These are phyloP conservation scores for Sarocladiaceae sp. DNA, from an alignment of 2,329 filamentous ascomycete species.

Conservation along the genomic window DNA sequence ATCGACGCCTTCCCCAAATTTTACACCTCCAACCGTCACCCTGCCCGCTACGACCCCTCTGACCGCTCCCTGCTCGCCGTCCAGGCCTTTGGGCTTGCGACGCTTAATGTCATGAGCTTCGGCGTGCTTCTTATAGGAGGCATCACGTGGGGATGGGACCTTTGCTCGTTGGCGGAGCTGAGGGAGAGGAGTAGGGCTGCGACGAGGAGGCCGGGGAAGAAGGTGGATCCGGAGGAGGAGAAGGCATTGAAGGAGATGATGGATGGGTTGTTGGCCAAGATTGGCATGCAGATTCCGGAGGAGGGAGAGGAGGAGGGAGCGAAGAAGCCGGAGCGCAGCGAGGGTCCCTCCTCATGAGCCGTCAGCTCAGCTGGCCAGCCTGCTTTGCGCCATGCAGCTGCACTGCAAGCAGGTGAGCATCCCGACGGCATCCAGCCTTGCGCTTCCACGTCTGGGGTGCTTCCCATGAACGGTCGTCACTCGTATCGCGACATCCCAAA, in stretches of 20 bases:
- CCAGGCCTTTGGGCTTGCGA: conserved; percentile 80
- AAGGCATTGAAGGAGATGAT: conserved; percentile 57
- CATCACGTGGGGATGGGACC: conserved; percentile 68
- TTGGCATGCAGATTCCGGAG: conserved; percentile 27
- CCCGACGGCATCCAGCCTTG: too few species aligned
- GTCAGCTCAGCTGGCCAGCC: not conserved
- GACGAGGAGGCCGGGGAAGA: conserved; percentile 26
- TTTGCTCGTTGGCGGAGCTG: conserved; percentile 63
- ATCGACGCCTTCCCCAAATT: conserved; percentile 60
- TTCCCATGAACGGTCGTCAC: too few species aligned
- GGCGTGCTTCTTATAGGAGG: conserved; percentile 70
- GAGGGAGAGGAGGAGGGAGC: conserved; percentile 13
- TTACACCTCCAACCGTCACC: conserved; percentile 54
- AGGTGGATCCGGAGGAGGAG: conserved; percentile 42
- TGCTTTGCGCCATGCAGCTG: too few species aligned
- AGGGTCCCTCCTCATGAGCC: not conserved
- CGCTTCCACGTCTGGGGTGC: too few species aligned
- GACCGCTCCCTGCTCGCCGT: conserved; percentile 57
- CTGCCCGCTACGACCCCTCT: conserved; percentile 19
- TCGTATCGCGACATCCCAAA: too few species aligned
- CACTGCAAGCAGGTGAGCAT: too few species aligned
- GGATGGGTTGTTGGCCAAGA: conserved; percentile 48
- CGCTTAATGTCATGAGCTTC: conserved; percentile 74
- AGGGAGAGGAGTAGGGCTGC: conserved; percentile 41
- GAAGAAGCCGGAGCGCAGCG: conserved; percentile 1